These are phyloP conservation scores for Plasmodium ovale DNA, from an alignment of 169 alveolate genomes.

Conservation along the genomic window DNA sequence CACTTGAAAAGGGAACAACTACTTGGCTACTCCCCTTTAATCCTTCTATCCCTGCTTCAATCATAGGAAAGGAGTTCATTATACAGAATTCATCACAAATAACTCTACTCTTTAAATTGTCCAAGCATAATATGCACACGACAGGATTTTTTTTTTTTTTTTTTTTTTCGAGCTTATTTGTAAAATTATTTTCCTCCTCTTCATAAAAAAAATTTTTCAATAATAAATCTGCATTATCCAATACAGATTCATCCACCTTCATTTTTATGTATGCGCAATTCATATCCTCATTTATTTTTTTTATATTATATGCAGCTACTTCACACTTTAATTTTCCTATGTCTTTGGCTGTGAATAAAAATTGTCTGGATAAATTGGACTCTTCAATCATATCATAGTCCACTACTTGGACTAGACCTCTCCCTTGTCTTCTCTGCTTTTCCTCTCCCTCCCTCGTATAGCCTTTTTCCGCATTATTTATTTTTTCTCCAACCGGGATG, in stretches of 20 bases:
- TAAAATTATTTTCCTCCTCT: not conserved
- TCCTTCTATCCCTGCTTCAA: constrained; percentile 74
- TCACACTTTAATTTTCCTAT: constrained; percentile 59
- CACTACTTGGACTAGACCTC: constrained; percentile 93
- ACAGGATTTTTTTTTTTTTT: constrained; percentile 37
- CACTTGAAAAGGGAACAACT: constrained; percentile 49
- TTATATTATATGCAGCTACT: constrained; percentile 64
- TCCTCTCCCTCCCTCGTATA: not conserved
- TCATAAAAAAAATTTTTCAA: not conserved
- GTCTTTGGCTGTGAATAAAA: constrained; percentile 88
- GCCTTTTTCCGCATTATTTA: not conserved
- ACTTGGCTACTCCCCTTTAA: constrained; percentile 72
- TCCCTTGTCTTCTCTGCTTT: not conserved
- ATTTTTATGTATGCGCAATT: constrained; percentile 36
- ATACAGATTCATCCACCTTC: constrained; percentile 35
- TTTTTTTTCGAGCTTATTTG: not conserved
- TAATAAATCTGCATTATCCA: constrained; percentile 9
- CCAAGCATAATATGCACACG: constrained; percentile 55
- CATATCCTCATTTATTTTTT: constrained; percentile 38
- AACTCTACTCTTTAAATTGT: constrained; percentile 47
- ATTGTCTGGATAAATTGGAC: constrained; percentile 97
- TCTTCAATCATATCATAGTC: constrained; percentile 98
- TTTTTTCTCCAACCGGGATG: no score
- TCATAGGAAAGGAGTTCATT: constrained; percentile 39
- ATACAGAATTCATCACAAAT: constrained; percentile 51